These are phyloP conservation scores for Fusarium lyarnte DNA, from an alignment of 2,329 filamentous ascomycete species.

Conservation along the genomic window DNA sequence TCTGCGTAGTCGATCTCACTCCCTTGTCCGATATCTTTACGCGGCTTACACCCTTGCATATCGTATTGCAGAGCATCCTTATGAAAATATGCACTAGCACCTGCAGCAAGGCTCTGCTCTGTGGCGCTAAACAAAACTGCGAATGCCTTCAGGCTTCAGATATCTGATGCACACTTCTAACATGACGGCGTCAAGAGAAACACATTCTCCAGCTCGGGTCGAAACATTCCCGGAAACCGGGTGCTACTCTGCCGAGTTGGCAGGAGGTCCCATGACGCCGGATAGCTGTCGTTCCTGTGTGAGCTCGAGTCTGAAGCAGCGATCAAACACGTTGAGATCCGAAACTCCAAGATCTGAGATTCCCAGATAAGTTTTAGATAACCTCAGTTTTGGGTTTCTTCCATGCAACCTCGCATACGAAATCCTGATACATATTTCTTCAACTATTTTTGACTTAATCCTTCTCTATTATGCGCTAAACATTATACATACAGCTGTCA, in stretches of 20 bases:
- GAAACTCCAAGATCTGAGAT: conserved; percentile 35
- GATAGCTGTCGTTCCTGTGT: conserved; percentile 36
- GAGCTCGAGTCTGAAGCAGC: conserved; percentile 38
- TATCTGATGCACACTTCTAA: conserved; percentile 32
- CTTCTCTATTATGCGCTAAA: conserved; percentile 1
- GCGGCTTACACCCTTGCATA: conserved; percentile 7
- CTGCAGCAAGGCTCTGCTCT: not conserved
- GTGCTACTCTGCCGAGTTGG: conserved; percentile 18
- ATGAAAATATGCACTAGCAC: conserved; percentile 17
- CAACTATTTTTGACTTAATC: not conserved
- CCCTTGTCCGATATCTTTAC: conserved; percentile 29
- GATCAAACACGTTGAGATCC: conserved; percentile 36
- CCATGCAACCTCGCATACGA: not conserved
- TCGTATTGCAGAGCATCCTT: not conserved
- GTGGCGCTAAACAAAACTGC: conserved; percentile 25
- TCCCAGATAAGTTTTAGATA: conserved; percentile 30
- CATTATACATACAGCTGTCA: not conserved
- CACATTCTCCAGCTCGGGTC: conserved; percentile 20
- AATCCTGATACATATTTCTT: not conserved
- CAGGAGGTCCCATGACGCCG: conserved; percentile 37
- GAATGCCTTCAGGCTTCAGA: conserved; percentile 25
- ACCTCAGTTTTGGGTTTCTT: conserved; percentile 16
- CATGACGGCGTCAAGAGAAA: conserved; percentile 27
- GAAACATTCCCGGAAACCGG: conserved; percentile 22
- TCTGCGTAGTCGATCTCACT: conserved; percentile 24